Evolutionary conservation across 2,329 filamentous ascomycete genomes (phyloP), one percentile per base, ranked within the genome.

Genomic region (Fusarium beomiforme): DNA sequence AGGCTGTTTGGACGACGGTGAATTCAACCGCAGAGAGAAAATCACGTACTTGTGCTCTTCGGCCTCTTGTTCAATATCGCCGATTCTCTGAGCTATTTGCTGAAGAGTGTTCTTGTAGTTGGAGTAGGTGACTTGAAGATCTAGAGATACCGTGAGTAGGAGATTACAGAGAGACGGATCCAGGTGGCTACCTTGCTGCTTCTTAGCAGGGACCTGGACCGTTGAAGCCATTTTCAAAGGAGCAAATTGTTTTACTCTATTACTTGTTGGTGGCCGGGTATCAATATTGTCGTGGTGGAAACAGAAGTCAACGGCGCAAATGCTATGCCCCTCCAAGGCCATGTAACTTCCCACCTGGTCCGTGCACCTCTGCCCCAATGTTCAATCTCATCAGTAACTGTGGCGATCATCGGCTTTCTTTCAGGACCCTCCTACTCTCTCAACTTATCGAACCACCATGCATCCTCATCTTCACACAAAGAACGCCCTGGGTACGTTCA

Each of bases 391-490:
- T 66, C 59, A 44, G 29, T 43, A n/a, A n/a, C 58, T 64, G 59
- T 71, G 70, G 59, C 59, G 47, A 69, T 56, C 46, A n/a, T 56
- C 53, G 54, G 61, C 66, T 63, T 76, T 71, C 68, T 74, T 70
- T 46, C 59, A 63, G 64, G 64, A 62, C 69, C 59, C 55, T 66
- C 60, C 46, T 57, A 47, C 54, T 54, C 57, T 57, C 37, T 67
- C 70, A 55, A 61, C 46, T 43, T 37, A 44, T 42, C 37, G 41
- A 46, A 49, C 63, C 80, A 89, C 76, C 46, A 99, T 99, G 96
- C 96, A 99, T 93, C 97, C 96, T 59, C 95, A 98, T 84, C 85
- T 99, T 5, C 95, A 98, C 80, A 97, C 94, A 31, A 94, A 96
- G 80, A 92, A 97, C 79, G 97, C 97, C 76, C 86, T 89, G 75